These are phyloP conservation scores for Solanum bulbocastanum DNA, from an alignment of 257 asterid species.

Conservation along the genomic window DNA sequence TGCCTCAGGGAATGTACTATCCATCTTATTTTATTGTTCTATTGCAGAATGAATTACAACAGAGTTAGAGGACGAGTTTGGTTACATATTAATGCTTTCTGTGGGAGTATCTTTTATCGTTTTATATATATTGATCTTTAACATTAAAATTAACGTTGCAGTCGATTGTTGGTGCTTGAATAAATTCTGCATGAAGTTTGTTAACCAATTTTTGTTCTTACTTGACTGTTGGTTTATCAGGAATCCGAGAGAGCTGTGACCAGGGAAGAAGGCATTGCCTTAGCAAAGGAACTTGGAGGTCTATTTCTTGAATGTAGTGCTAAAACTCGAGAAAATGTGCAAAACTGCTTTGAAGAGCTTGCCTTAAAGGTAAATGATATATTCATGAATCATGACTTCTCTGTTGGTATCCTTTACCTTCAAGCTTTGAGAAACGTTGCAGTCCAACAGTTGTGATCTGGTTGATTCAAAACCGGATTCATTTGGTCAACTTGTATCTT, in stretches of 20 bases:
- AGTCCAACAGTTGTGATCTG: not conserved
- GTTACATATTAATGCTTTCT: not conserved
- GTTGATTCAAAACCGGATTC: not conserved
- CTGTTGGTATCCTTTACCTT: not conserved
- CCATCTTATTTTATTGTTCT: not conserved
- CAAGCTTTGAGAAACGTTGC: not conserved
- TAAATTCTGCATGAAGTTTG: not conserved
- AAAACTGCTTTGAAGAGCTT: slow-evolving; percentile 70
- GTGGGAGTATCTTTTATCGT: not conserved
- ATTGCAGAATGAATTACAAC: not conserved
- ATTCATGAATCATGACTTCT: not conserved
- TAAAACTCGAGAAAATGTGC: slow-evolving; percentile 80
- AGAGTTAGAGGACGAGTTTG: not conserved
- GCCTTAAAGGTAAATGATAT: slow-evolving; percentile 48
- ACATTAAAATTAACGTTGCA: not conserved
- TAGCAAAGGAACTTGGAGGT: slow-evolving; percentile 73
- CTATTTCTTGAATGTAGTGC: slow-evolving; percentile 88
- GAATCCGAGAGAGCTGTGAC: slow-evolving; percentile 74
- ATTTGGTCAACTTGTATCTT: not conserved
- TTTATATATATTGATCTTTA: not conserved
- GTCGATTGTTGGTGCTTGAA: not conserved
- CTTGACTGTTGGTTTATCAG: slow-evolving; percentile 22
- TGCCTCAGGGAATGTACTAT: not conserved
- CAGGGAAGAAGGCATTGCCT: slow-evolving; percentile 69
- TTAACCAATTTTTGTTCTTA: not conserved